phyloP scores from a whole-genome alignment of 2,329 filamentous ascomycete genomes.

The Fusarium sp. region DNA sequence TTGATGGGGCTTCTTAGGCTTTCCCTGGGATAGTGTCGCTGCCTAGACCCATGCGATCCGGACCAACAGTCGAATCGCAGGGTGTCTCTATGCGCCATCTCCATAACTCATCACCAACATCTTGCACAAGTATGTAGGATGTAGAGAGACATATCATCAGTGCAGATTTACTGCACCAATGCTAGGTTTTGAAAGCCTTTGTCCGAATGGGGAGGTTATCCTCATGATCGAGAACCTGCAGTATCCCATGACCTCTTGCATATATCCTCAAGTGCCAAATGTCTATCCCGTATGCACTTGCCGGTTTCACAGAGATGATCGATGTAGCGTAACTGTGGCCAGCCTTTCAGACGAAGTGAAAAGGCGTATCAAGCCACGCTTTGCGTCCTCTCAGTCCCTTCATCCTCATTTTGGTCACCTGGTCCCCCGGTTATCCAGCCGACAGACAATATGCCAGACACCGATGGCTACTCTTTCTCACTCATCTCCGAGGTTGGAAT shows the following conservation, averaged over 20 bases:
- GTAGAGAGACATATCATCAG: conserved; percentile 20
- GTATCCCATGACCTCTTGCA: conserved; percentile 31
- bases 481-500: conserved; percentile 43
- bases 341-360: conserved; percentile 27
- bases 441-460: conserved; percentile 37
- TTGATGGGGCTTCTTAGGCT: conserved; percentile 9
- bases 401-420: neutral
- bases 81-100: conserved; percentile 26
- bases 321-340: conserved; percentile 23
- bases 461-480: conserved; percentile 44
- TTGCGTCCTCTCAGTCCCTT: conserved; percentile 1
- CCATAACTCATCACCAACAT: conserved; percentile 39
- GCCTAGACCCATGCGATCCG: conserved; percentile 11
- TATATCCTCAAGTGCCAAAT: conserved; percentile 14
- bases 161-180: conserved; percentile 12
- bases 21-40: conserved; percentile 17
- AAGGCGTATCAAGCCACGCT: conserved; percentile 25
- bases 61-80: conserved; percentile 37
- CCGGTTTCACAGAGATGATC: conserved; percentile 33
- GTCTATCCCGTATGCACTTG: conserved; percentile 18
- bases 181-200: conserved; percentile 5
- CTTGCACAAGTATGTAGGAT: conserved; percentile 26
- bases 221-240: conserved; percentile 24
- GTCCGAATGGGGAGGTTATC: conserved; percentile 17
- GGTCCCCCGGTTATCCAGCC: neutral